Conservation (phyloP, 306 rosid species). For the Rosa chinensis region DNA sequence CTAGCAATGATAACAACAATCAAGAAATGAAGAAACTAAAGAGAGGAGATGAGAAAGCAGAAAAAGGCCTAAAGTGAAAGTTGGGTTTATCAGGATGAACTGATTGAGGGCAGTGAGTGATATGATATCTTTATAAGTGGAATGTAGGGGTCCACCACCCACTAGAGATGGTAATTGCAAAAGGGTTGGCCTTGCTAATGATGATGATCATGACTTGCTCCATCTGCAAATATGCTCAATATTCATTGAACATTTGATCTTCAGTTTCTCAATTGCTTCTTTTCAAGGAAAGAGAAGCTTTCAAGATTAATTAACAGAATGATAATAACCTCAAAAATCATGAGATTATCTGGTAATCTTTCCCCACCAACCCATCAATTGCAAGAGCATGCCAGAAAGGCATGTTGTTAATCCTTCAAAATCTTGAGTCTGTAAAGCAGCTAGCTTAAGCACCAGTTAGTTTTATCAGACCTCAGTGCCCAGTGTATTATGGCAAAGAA, state of each 20-base stretch:
- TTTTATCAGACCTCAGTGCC: not conserved
- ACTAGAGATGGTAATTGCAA: constrained; percentile 6
- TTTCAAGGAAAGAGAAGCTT: not conserved
- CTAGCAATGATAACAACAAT: constrained; percentile 26
- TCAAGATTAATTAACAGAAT: not conserved
- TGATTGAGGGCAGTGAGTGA: constrained; percentile 31
- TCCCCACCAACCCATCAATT: constrained; percentile 16
- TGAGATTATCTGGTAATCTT: constrained; percentile 2
- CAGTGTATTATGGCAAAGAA: not conserved
- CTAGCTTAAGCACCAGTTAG: constrained; percentile 13
- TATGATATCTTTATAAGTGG: constrained; percentile 35
- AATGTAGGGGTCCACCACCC: constrained; percentile 38
- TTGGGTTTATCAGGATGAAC: constrained; percentile 27
- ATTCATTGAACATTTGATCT: constrained; percentile 31
- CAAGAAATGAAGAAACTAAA: not conserved
- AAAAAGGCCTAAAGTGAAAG: constrained; percentile 26
- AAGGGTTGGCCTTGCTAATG: constrained; percentile 28
- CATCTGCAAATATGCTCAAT: not conserved
- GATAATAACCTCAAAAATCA: not conserved
- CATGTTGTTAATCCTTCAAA: not conserved
- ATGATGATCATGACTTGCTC: constrained; percentile 27
- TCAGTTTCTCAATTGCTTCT: constrained; percentile 9
- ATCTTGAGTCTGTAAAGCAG: constrained; percentile 1
- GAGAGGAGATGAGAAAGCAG: not conserved
- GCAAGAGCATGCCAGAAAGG: constrained; percentile 17